Base-by-base conservation (phyloP, 2,329 filamentous ascomycete species). In the Pezicula carpinea region DNA sequence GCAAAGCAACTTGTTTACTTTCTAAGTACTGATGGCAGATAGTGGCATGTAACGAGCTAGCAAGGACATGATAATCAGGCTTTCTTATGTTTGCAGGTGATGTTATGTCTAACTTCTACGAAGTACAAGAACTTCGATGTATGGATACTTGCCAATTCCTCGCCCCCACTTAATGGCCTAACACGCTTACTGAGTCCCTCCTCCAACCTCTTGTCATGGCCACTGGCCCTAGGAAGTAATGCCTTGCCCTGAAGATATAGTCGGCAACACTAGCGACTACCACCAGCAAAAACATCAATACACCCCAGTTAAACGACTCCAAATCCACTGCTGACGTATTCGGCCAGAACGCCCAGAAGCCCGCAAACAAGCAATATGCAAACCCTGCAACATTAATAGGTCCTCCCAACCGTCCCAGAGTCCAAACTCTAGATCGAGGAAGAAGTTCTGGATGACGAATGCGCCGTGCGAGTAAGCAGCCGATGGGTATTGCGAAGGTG, bases 301-400 rank as follows among this genome's bases (percentile, higher is more conserved):
- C 22, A 8, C 42, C 42, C 48, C 48, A 77, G 53, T 77, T 77
- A 69, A 77, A 75, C 3, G 65, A 66, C 8, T 56, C 54, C 3
- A 63, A 53, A 1, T 59, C 65, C 1, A 71, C 65, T 4, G 57
- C 44, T 29, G 64, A 59, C 2, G 54, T 46, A 1, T 62, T 54
- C 1, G 74, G 74, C 61, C 72, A 76, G 50, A 75, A 73, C 39
- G 66, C 66, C 52, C 75, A 71, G 53, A 75, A 64, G 47, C 72
- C 67, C 13, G 70, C 64, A 34, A 72, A 62, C 3, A 65, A 49
- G 19, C 73, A 62, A 50, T 70, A 77, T 6, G 62, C 31, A 3
- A 72, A 53, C 1, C 69, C 69, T 44, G 61, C 68, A 13, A 60
- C 19, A 44, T 75, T 74, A 47, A 73, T 50, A 7, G 61, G 39